Base-by-base conservation (phyloP, 345 rosid genomes). In the Cardamine chenopodiifolia region DNA sequence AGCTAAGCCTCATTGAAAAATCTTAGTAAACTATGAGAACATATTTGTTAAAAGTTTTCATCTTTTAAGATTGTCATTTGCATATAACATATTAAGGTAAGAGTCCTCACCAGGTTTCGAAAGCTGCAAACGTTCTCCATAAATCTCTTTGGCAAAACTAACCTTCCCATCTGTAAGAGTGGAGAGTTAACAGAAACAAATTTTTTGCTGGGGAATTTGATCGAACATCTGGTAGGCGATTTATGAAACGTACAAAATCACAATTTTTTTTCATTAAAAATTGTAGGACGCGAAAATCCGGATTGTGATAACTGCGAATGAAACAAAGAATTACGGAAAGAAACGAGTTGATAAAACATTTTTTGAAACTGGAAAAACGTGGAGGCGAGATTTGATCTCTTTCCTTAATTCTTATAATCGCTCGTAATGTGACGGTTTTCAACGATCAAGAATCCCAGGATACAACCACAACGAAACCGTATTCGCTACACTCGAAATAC, bases 121-220 rank as follows among this genome's bases (percentile, higher is more conserved):
- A 17, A 70, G 49, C 4, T 42, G 80, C 78, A 84, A 74, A 52
- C 83, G 81, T 59, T 85, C 89, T 42, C 85, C 66, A 63, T 84
- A 86, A 47, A 88, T 81, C 82, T 85, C 86, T 63, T 84, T 70
- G 19, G 89, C 85, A 61, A 88, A 22, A 76, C 69, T 73, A 14
- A 58, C 37, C 7, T 85, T 86, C 83, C 77, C 83, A 82, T 82
- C 62, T 62, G 53, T 29, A 17, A 62, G 62, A 20, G 28, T 47
- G 48, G 58, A 56, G 18, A 42, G 37, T 8, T 0, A 37, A 10
- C 10, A 20, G 2, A 58, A 32, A 18, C 9, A 35, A 11, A 19
- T 0, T 5, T 29, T 32, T 57, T 0, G 1, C 47, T 17, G 15
- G 15, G 40, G 57, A 50, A 72, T 72, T 7, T 55, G 34, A 9